phyloP scores from a whole-genome alignment of 2,329 filamentous ascomycete species.

The Rutstroemia sp. region DNA sequence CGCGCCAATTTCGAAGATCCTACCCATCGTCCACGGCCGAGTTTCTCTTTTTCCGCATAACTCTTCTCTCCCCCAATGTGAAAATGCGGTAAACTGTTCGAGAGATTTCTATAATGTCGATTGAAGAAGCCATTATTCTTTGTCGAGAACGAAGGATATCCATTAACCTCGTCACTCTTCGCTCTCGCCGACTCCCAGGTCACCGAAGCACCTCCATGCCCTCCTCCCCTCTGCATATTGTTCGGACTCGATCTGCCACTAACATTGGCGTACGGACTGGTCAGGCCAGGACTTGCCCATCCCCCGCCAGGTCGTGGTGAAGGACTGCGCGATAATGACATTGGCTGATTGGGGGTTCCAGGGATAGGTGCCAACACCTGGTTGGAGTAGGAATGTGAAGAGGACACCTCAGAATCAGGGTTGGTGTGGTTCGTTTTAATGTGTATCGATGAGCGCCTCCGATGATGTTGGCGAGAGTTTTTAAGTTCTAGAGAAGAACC shows the following conservation, averaged over 20 bases:
- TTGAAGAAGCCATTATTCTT: constrained; percentile 83
- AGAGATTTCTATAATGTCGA: constrained; percentile 74
- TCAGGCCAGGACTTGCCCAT: constrained; percentile 79
- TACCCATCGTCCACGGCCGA: constrained; percentile 51
- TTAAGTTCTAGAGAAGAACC: constrained; percentile 3
- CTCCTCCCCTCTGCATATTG: constrained; percentile 36
- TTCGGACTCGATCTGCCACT: constrained; percentile 63
- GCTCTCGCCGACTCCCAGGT: constrained; percentile 81
- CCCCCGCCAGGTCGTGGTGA: constrained; percentile 78
- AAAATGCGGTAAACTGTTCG: constrained; percentile 70
- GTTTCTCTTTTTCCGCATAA: constrained; percentile 74
- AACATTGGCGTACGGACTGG: constrained; percentile 47
- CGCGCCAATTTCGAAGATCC: constrained; percentile 40
- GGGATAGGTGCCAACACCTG: constrained; percentile 26
- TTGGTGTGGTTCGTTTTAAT: constrained; percentile 3
- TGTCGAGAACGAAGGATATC: constrained; percentile 72
- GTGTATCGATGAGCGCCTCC: constrained; percentile 11
- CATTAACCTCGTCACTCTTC: constrained; percentile 63
- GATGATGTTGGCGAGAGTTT: constrained; percentile 7
- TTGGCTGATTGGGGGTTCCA: constrained; percentile 49
- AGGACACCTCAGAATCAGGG: background rate
- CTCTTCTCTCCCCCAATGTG: constrained; percentile 38
- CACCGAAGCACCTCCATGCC: constrained; percentile 41
- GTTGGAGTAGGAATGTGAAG: constrained; percentile 7
- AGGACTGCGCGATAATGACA: constrained; percentile 83